Conservation (phyloP, 768 basidiomycete genomes). For the Naganishia randhawae region DNA sequence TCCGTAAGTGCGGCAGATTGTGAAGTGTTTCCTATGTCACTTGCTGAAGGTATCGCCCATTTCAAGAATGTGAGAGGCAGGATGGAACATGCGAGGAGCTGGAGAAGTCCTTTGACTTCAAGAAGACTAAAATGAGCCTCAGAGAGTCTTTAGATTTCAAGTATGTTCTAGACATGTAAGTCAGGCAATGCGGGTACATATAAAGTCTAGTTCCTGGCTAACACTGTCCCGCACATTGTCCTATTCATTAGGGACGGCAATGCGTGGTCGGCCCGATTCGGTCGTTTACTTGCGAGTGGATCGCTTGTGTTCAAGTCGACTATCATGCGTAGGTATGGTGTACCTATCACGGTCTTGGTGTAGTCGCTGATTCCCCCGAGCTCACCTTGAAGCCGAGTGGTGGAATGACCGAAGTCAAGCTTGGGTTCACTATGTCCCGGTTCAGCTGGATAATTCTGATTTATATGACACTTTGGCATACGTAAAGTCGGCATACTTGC, state of each 20-base stretch:
- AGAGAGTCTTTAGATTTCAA: constrained; percentile 41
- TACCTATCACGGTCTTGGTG: too few relatives aligned
- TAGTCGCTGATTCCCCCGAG: too few relatives aligned
- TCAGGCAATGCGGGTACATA: neutral
- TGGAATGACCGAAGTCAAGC: constrained; percentile 48
- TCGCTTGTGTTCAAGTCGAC: constrained; percentile 46
- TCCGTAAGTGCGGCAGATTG: constrained; percentile 34
- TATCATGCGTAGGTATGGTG: constrained; percentile 48
- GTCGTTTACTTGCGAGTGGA: constrained; percentile 40
- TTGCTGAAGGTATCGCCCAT: neutral
- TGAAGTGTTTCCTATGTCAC: neutral
- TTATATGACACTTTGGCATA: constrained; percentile 13
- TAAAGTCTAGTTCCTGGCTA: neutral
- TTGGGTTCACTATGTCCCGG: constrained; percentile 44
- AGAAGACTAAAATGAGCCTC: constrained; percentile 29
- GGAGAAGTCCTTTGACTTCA: constrained; percentile 34
- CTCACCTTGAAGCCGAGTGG: too few relatives aligned
- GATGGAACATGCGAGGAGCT: constrained; percentile 47
- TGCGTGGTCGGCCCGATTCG: constrained; percentile 47
- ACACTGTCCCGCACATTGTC: neutral
- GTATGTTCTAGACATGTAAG: constrained; percentile 47
- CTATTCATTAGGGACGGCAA: constrained; percentile 43
- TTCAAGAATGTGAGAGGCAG: constrained; percentile 37
- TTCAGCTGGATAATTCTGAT: constrained; percentile 31
- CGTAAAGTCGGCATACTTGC: constrained; percentile 18